A percentile compares a stretch with the other conserved stretches of the same genome.
These are phyloP conservation scores for Geranium rotundifolium DNA, from an alignment of 345 rosid genomes.

Conservation along the genomic window DNA sequence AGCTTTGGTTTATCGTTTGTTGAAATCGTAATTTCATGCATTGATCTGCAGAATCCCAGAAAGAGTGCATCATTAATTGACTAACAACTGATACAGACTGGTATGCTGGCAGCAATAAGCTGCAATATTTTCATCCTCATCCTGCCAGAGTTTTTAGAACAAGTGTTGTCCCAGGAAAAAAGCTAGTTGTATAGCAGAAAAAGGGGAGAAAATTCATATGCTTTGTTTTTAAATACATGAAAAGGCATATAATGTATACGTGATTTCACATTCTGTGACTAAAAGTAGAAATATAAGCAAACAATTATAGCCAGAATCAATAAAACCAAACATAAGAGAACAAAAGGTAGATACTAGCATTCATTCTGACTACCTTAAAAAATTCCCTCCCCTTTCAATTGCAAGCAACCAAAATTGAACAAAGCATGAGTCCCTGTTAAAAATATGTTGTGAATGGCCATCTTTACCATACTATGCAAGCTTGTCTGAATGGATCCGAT, in stretches of 20 bases:
- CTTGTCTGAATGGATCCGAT: no score
- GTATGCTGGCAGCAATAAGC: not conserved
- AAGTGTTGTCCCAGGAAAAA: not conserved
- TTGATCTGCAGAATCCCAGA: constrained; percentile 8
- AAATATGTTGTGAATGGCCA: no score
- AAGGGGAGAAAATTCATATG: not conserved
- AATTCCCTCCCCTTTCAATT: no score
- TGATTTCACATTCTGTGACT: not conserved
- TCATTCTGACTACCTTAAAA: no score
- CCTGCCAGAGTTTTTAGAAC: not conserved
- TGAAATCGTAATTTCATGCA: constrained; percentile 19
- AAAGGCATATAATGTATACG: not conserved
- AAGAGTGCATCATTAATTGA: not conserved
- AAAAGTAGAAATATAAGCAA: not conserved
- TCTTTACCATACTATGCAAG: no score
- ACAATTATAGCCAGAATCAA: not conserved
- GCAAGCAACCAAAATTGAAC: no score
- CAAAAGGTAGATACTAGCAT: no score
- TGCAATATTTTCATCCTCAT: no score
- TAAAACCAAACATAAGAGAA: not conserved
- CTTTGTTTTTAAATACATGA: not conserved
- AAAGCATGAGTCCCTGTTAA: no score
- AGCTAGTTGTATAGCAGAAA: not conserved
- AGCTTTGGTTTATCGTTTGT: constrained; percentile 17
- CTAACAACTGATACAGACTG: not conserved